Base-by-base conservation (phyloP, 2,329 filamentous ascomycete species). In the Pestalotiopsis sp. region DNA sequence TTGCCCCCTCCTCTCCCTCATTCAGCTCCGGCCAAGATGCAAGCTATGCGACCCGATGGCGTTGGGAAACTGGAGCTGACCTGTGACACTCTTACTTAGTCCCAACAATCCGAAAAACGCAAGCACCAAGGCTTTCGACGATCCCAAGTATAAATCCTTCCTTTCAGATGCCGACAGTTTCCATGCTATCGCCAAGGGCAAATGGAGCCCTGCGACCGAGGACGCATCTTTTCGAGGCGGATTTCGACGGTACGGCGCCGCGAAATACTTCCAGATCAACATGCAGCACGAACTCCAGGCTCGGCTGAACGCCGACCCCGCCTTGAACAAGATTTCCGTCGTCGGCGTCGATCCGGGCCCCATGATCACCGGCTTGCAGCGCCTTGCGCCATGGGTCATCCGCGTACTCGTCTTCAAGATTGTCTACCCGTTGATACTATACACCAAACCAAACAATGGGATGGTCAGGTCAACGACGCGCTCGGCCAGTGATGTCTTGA, bases 241-340 rank as follows among this genome's bases (percentile, higher is more conserved):
- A 2, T 72, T 74, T 40, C 72, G 78, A 10, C 71, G 78, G 11
- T 79, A 79, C 59, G 77, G 77, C 1, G 77, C 77, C 7, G 69
- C 72, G 20, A 78, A 79, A 66, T 71, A 78, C 9, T 78, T 74
- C 68, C 66, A 74, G 20, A 70, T 76, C 13, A 77, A 78, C 75
- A 76, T 78, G 14, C 55, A 58, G 55, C 22, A 30, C 9, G 72
- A 76, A 38, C 73, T 76, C 4, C 74, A 76, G 66, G 61, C 44
- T 1, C 72, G 74, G 2, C 64, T 76, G 14, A 17, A 48, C 40
- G 2, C 2, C 14, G 66, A 66, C 24, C 66, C 66, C 13, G 3
- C 58, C 52, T 65, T 70, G 14, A 62, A 40, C n/a, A 63, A 64
- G n/a, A 68, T 70, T 48, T 67, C 52, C 9, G 68, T 70, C 14